Percentiles rank a stretch among this genome's conserved stretches.
These are phyloP conservation scores for Marsdenia floribunda DNA, from an alignment of 257 asterid species.

Conservation along the genomic window DNA sequence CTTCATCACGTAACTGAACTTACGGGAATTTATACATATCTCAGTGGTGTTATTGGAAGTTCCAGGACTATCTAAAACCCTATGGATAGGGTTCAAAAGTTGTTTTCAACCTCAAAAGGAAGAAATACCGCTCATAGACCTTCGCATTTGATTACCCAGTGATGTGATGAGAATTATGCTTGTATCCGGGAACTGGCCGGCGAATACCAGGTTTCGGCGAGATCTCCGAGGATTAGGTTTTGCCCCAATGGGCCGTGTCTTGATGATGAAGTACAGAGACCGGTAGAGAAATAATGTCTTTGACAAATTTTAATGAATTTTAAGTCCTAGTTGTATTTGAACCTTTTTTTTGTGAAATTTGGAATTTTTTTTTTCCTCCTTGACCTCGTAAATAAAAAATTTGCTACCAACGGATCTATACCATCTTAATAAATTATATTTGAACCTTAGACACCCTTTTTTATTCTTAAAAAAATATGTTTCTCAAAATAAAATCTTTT, in stretches of 20 bases:
- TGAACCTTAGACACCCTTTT: too few species aligned
- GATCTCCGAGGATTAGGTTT: not conserved
- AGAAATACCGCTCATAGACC: not conserved
- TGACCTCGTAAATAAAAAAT: too few species aligned
- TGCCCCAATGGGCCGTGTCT: not conserved
- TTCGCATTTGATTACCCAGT: not conserved
- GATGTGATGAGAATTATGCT: not conserved
- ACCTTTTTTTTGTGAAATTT: too few species aligned
- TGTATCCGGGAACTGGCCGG: not conserved
- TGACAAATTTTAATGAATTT: not conserved
- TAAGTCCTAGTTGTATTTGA: too few species aligned
- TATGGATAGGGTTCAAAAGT: not conserved
- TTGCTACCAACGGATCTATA: too few species aligned
- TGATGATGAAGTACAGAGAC: not conserved
- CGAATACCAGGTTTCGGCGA: not conserved
- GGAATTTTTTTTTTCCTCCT: too few species aligned
- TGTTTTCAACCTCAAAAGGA: too few species aligned
- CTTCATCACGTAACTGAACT: not conserved
- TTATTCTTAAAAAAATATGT: too few species aligned
- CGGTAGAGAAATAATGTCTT: not conserved
- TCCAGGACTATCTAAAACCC: slow-evolving; percentile 5
- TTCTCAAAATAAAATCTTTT: too few species aligned
- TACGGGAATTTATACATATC: slow-evolving; percentile 25
- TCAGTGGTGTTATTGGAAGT: not conserved
- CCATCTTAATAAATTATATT: too few species aligned